Conservation (phyloP, 2,329 filamentous ascomycete species). For the Exophiala lecanii-corni region DNA sequence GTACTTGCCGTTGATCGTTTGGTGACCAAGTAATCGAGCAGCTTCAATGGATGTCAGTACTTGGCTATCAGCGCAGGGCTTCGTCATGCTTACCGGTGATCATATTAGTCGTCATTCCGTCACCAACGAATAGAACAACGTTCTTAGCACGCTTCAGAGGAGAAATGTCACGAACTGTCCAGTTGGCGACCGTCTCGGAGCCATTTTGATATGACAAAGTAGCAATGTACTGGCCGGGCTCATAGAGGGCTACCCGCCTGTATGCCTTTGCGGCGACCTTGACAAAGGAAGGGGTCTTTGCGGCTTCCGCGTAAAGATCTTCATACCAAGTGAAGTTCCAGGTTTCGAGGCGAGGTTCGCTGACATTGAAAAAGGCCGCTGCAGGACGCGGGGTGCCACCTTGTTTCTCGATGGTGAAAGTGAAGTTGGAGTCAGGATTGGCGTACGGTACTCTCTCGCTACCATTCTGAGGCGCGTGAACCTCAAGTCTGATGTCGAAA, state of each 20-base stretch:
- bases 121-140: slow-evolving; percentile 77
- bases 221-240: slow-evolving; percentile 74
- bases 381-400: slow-evolving; percentile 51
- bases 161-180: slow-evolving; percentile 68
- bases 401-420: slow-evolving; percentile 61
- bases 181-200: slow-evolving; percentile 67
- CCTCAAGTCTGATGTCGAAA: slow-evolving; percentile 78
- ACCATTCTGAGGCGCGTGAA: slow-evolving; percentile 76
- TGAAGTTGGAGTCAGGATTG: slow-evolving; percentile 69
- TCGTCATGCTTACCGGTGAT: slow-evolving; percentile 31
- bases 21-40: slow-evolving; percentile 74
- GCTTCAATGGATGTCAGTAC: slow-evolving; percentile 59
- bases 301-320: slow-evolving; percentile 72
- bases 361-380: slow-evolving; percentile 62
- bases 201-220: slow-evolving; percentile 71
- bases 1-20: slow-evolving; percentile 80
- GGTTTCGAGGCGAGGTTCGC: slow-evolving; percentile 68
- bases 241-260: slow-evolving; percentile 67
- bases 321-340: slow-evolving; percentile 86
- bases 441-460: slow-evolving; percentile 68
- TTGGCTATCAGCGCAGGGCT: too few species aligned
- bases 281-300: slow-evolving; percentile 64
- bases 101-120: slow-evolving; percentile 53
- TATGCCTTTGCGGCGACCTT: slow-evolving; percentile 77
- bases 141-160: slow-evolving; percentile 75